Evolutionary conservation across 768 basidiomycete genomes (phyloP).

Genomic region (Cytidiella melzeri): DNA sequence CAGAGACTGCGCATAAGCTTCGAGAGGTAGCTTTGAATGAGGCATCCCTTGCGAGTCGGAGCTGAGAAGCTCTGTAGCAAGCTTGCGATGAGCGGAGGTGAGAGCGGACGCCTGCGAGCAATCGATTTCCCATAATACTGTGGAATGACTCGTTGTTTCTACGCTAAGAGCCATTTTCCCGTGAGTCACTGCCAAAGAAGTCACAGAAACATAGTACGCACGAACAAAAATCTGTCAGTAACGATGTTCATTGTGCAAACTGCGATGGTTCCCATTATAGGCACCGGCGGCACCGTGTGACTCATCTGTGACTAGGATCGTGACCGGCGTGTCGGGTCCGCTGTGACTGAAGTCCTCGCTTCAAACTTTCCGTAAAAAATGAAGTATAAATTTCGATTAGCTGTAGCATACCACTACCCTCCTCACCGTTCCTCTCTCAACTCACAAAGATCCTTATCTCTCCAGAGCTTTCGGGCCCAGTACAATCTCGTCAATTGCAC

Average conservation of each 20-base stretch:
- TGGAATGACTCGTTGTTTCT: too few species aligned
- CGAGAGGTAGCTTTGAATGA: too few species aligned
- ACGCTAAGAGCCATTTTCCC: too few species aligned
- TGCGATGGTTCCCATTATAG: too few species aligned
- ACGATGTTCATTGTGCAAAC: too few species aligned
- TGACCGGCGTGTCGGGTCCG: background rate
- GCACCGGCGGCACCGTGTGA: too few species aligned
- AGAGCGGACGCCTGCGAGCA: too few species aligned
- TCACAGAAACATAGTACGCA: too few species aligned
- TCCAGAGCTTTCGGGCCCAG: background rate
- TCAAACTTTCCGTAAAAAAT: too few species aligned
- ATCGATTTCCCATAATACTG: too few species aligned
- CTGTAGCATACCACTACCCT: background rate
- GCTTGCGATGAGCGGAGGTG: background rate
- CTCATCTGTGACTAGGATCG: background rate
- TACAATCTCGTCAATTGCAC: background rate
- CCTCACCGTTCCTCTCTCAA: background rate
- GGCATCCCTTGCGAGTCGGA: background rate
- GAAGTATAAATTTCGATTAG: conserved; percentile 1
- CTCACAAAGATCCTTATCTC: background rate
- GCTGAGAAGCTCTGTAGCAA: background rate
- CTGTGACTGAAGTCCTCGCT: background rate
- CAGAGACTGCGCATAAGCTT: background rate
- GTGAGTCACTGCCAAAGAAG: too few species aligned
- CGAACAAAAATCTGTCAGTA: too few species aligned